These are phyloP conservation scores for Pythium angustatum DNA, from an alignment of 352 stramenopile species.

Conservation along the genomic window DNA sequence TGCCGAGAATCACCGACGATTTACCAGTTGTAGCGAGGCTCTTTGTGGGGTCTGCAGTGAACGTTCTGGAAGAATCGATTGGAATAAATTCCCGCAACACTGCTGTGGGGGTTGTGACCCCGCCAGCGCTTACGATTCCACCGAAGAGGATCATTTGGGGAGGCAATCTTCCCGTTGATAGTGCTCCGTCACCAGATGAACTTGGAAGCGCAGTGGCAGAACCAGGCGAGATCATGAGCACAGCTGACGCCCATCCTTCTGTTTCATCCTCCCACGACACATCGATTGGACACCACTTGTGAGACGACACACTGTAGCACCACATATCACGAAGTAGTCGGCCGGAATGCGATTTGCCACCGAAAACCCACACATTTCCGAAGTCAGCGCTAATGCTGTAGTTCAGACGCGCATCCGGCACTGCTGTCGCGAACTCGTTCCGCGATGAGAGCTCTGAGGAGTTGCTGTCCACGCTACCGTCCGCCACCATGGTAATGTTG, in stretches of 20 bases:
- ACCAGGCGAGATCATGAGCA: slow-evolving; percentile 48
- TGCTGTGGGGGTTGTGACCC: slow-evolving; percentile 23
- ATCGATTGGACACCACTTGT: slow-evolving; percentile 68
- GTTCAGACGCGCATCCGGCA: slow-evolving; percentile 54
- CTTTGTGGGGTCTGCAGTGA: slow-evolving; percentile 48
- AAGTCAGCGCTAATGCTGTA: slow-evolving; percentile 80
- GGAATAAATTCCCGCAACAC: slow-evolving; percentile 40
- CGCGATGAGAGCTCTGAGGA: slow-evolving; percentile 10
- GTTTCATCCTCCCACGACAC: slow-evolving; percentile 44
- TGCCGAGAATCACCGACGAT: slow-evolving; percentile 47
- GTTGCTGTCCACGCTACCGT: slow-evolving; percentile 20
- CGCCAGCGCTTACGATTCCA: slow-evolving; percentile 34
- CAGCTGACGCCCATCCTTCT: slow-evolving; percentile 46
- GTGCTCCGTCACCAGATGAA: slow-evolving; percentile 26
- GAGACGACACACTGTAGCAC: slow-evolving; percentile 67
- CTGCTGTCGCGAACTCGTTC: slow-evolving; percentile 44
- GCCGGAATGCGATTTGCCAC: slow-evolving; percentile 51
- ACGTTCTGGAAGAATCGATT: slow-evolving; percentile 40
- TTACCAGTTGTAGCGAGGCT: slow-evolving; percentile 58
- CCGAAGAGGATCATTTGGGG: slow-evolving; percentile 51
- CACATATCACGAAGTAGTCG: slow-evolving; percentile 68
- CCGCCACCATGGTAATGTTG: slow-evolving; percentile 47
- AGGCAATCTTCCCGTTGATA: neutral
- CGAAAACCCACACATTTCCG: slow-evolving; percentile 84
- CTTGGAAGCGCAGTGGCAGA: slow-evolving; percentile 50